A percentile compares a stretch with the other conserved stretches of the same genome.
These are phyloP conservation scores for Monilinia vaccinii-corymbosi DNA, from an alignment of 2,329 filamentous ascomycete species.

Conservation along the genomic window DNA sequence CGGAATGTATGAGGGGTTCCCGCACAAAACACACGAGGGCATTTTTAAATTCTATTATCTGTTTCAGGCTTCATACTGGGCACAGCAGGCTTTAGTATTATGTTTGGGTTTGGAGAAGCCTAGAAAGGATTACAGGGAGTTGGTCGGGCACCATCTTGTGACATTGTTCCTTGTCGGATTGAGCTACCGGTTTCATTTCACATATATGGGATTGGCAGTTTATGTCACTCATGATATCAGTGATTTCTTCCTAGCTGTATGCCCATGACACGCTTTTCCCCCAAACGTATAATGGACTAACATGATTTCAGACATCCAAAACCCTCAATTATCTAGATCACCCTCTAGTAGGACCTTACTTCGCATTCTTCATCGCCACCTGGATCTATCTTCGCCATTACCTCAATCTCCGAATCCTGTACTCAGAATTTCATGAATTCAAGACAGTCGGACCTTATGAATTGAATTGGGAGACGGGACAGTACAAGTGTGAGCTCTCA, in stretches of 20 bases:
- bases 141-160: conserved; percentile 85
- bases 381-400: conserved; percentile 90
- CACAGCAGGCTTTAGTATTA: conserved; percentile 87
- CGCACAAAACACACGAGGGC: conserved; percentile 71
- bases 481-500: conserved; percentile 66
- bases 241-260: conserved; percentile 88
- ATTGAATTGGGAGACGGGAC: conserved; percentile 64
- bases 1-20: conserved; percentile 84
- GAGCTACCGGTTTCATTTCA: conserved; percentile 94
- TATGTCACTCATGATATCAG: conserved; percentile 92
- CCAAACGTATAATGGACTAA: neutral
- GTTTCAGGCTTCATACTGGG: conserved; percentile 89
- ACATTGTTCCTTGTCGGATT: conserved; percentile 73
- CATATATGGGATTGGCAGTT: conserved; percentile 84
- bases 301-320: conserved; percentile 63
- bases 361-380: conserved; percentile 67
- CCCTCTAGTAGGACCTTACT: conserved; percentile 70
- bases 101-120: conserved; percentile 83
- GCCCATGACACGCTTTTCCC: conserved; percentile 26
- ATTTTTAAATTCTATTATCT: conserved; percentile 92
- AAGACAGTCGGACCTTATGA: conserved; percentile 63
- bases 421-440: conserved; percentile 66
- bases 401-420: conserved; percentile 68
- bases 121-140: conserved; percentile 87
- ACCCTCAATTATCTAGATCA: conserved; percentile 83